Percentiles rank a stretch among this genome's conserved stretches.
Conservation (phyloP, 192 early-diverging fungal genomes). For the Endogone sp. region DNA sequence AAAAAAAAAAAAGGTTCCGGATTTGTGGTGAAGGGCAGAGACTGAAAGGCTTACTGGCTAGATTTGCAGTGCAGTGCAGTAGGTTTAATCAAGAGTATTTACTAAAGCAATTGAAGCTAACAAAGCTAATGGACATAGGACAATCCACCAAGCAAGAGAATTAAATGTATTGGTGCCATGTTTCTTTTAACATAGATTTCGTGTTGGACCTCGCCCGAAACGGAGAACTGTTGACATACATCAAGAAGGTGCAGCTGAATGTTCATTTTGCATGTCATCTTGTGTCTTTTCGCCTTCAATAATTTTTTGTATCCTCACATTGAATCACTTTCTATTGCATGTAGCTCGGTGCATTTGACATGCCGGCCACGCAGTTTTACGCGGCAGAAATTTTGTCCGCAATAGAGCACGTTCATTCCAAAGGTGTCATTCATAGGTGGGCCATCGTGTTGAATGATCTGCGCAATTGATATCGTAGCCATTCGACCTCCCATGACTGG, state of each 20-base stretch:
- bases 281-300: background rate
- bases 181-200: conserved; percentile 58
- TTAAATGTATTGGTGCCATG: too few relatives aligned
- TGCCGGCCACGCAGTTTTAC: conserved; percentile 80
- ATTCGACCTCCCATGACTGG: too few relatives aligned
- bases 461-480: too few relatives aligned
- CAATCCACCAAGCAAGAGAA: too few relatives aligned
- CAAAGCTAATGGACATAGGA: too few relatives aligned
- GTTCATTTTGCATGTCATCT: background rate
- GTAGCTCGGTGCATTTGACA: conserved; percentile 64
- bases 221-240: conserved; percentile 86
- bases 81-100: too few relatives aligned
- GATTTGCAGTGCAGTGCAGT: too few relatives aligned
- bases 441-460: background rate
- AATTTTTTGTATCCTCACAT: background rate
- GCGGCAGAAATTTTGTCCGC: conserved; percentile 80
- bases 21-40: too few relatives aligned
- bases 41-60: too few relatives aligned
- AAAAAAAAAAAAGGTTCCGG: too few relatives aligned
- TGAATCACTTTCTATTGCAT: background rate
- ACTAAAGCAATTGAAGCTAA: too few relatives aligned
- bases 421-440: conserved; percentile 76
- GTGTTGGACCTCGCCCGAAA: conserved; percentile 86
- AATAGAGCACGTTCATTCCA: conserved; percentile 85
- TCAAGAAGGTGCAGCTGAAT: conserved; percentile 54